These are phyloP conservation scores for Goniomonas avonlea DNA, from an alignment of 78 protist genomes.

Conservation along the genomic window DNA sequence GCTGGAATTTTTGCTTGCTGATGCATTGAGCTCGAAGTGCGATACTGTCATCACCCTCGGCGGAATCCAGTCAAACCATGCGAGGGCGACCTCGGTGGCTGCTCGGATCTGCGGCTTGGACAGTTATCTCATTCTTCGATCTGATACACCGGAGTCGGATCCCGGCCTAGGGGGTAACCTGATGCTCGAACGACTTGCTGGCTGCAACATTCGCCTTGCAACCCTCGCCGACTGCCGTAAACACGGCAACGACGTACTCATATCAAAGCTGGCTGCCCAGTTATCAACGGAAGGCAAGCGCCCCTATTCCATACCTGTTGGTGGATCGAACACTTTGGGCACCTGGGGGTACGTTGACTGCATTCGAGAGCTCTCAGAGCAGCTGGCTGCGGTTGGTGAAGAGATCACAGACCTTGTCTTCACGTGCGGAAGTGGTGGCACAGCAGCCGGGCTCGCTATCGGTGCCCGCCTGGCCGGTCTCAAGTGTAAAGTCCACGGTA, in stretches of 20 bases:
- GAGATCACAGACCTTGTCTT: constrained; percentile 4
- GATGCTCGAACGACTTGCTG: not conserved
- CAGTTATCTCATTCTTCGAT: not conserved
- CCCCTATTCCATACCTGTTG: not conserved
- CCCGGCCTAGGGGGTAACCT: not conserved
- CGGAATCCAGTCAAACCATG: constrained; percentile 26
- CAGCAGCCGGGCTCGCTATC: constrained; percentile 14
- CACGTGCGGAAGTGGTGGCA: constrained; percentile 23
- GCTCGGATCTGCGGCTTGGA: constrained; percentile 24
- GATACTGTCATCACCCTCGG: constrained; percentile 9
- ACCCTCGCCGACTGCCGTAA: not conserved
- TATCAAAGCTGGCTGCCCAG: not conserved
- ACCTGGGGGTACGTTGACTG: constrained; percentile 43
- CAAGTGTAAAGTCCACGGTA: not conserved
- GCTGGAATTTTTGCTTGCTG: constrained; percentile 26
- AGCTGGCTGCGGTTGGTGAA: not conserved
- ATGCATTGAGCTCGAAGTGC: not conserved
- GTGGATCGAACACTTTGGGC: constrained; percentile 14
- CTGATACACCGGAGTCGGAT: not conserved
- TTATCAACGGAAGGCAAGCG: not conserved
- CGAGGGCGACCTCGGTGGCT: constrained; percentile 25
- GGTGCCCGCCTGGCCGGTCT: not conserved
- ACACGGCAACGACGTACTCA: not conserved
- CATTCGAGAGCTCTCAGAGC: too few species aligned
- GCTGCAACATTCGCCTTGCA: not conserved